Percentiles rank a stretch among this genome's conserved stretches.
Evolutionary conservation across 768 basidiomycete genomes (phyloP).

Genomic region (Russula lepida): DNA sequence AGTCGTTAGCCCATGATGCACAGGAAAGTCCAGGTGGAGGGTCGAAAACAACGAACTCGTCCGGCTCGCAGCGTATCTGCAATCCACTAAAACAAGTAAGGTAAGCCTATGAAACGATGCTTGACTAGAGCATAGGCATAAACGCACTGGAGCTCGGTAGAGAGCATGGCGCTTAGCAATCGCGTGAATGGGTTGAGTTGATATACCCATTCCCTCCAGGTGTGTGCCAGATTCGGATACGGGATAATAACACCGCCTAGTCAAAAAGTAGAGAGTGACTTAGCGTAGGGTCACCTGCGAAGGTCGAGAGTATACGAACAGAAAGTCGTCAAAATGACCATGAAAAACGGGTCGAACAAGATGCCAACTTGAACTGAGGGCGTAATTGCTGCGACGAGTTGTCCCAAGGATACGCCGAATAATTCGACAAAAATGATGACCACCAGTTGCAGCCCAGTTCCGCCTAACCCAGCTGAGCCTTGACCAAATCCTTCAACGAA

Average conservation of each 20-base stretch:
- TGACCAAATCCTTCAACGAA: constrained; percentile 63
- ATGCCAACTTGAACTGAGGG: constrained; percentile 71
- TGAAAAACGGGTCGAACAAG: constrained; percentile 71
- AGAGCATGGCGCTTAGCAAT: constrained; percentile 60
- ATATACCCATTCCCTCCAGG: constrained; percentile 79
- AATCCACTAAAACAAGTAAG: constrained; percentile 39
- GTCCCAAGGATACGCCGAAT: constrained; percentile 66
- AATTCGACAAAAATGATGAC: constrained; percentile 63
- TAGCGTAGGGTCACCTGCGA: not conserved
- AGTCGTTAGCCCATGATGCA: constrained; percentile 54
- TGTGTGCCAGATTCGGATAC: constrained; percentile 48
- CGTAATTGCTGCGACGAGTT: constrained; percentile 64
- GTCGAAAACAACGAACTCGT: constrained; percentile 63
- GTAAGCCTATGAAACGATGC: not conserved
- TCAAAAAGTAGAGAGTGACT: not conserved
- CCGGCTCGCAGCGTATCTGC: constrained; percentile 49
- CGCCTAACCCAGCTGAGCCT: constrained; percentile 49
- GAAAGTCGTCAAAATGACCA: constrained; percentile 58
- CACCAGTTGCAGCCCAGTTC: constrained; percentile 65
- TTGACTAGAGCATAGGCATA: too few relatives aligned
- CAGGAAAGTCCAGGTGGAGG: constrained; percentile 74
- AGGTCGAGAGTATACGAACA: constrained; percentile 29
- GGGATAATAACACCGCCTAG: constrained; percentile 65
- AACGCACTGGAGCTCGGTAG: constrained; percentile 64
- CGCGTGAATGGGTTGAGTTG: constrained; percentile 64